Percentiles rank a stretch among this genome's conserved stretches.
phyloP scores from a whole-genome alignment of 1,139 yeast genomes.

The Scheffersomyces quercinus region DNA sequence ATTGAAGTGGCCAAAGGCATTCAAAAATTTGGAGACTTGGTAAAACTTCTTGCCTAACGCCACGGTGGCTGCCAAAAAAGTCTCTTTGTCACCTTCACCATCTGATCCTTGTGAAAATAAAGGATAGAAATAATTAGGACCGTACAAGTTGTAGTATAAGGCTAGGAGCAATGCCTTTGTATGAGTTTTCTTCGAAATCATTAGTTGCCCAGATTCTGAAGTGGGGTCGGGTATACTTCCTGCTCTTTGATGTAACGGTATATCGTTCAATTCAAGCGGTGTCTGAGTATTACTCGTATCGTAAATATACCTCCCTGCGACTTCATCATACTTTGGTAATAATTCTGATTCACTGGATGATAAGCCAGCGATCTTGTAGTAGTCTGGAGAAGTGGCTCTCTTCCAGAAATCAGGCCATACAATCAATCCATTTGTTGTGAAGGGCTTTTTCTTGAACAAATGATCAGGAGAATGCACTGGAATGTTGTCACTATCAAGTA shows the following conservation, averaged over 20 bases:
- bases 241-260: slow-evolving; percentile 65
- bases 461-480: slow-evolving; percentile 60
- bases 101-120: slow-evolving; percentile 80
- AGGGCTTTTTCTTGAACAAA: slow-evolving; percentile 23
- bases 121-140: slow-evolving; percentile 81
- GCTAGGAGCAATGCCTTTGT: slow-evolving; percentile 65
- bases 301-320: slow-evolving; percentile 20
- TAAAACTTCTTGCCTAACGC: slow-evolving; percentile 61
- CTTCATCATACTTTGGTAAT: slow-evolving; percentile 34
- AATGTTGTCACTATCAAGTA: slow-evolving; percentile 76
- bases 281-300: slow-evolving; percentile 1
- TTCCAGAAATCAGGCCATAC: slow-evolving; percentile 54
- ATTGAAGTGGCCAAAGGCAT: slow-evolving; percentile 55
- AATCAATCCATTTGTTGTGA: slow-evolving; percentile 33
- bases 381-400: slow-evolving; percentile 45
- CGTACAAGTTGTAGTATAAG: slow-evolving; percentile 75
- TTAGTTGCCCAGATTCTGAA: slow-evolving; percentile 80
- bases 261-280: slow-evolving; percentile 15
- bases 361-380: slow-evolving; percentile 38
- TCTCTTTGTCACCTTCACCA: slow-evolving; percentile 92
- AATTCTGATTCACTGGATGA: slow-evolving; percentile 24
- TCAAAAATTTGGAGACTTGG: slow-evolving; percentile 62
- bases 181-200: slow-evolving; percentile 68
- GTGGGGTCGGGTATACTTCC: slow-evolving; percentile 81
- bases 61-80: slow-evolving; percentile 77